These are phyloP conservation scores for Vachellia pachyceras DNA, from an alignment of 306 rosid genomes.

Conservation along the genomic window DNA sequence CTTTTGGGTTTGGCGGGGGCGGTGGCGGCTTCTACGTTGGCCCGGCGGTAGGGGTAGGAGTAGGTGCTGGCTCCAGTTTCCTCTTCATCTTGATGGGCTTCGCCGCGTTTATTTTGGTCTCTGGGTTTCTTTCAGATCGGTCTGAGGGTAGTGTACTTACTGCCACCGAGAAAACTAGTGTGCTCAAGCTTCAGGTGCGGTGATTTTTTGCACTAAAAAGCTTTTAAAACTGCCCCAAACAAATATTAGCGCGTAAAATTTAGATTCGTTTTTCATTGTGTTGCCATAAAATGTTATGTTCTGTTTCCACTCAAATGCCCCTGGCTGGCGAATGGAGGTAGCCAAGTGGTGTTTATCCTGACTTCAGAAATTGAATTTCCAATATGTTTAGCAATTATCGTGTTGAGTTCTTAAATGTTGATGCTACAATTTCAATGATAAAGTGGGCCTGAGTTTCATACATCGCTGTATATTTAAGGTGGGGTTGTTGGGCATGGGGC, in stretches of 20 bases:
- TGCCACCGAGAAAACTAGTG: constrained; percentile 67
- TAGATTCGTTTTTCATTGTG: constrained; percentile 2
- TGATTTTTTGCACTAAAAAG: not conserved
- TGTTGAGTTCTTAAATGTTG: not conserved
- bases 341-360: not conserved
- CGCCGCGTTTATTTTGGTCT: constrained; percentile 69
- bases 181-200: constrained; percentile 79
- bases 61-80: constrained; percentile 91
- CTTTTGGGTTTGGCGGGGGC: constrained; percentile 65
- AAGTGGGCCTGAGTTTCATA: constrained; percentile 25
- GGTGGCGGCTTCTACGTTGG: constrained; percentile 78
- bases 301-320: not conserved
- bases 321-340: not conserved
- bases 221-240: not conserved
- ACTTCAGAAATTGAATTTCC: not conserved
- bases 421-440: not conserved
- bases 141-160: constrained; percentile 73
- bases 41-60: constrained; percentile 79
- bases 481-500: constrained; percentile 92
- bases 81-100: constrained; percentile 75
- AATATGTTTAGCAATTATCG: not conserved
- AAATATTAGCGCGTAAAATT: not conserved
- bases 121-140: constrained; percentile 90
- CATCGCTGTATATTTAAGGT: constrained; percentile 56
- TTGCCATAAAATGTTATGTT: not conserved